These are phyloP conservation scores for Candida lessepsii DNA, from an alignment of 805 yeast species.

Conservation along the genomic window DNA sequence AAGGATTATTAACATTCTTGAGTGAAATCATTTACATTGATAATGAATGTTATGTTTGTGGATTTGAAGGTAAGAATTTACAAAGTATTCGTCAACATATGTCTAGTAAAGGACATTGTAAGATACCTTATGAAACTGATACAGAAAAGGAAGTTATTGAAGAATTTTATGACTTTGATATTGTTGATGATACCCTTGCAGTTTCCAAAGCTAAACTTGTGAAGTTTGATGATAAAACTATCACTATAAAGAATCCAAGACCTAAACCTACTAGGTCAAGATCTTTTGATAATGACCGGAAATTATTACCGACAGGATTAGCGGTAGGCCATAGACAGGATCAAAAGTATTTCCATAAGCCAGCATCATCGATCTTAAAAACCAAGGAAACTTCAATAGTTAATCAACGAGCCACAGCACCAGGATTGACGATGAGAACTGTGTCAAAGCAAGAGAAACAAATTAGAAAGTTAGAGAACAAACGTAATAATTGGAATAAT, in stretches of 20 bases:
- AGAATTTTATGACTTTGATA: slow-evolving; percentile 33
- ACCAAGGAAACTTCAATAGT: slow-evolving; percentile 67
- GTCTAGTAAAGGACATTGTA: slow-evolving; percentile 44
- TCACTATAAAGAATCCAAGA: slow-evolving; percentile 4
- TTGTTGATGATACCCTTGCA: slow-evolving; percentile 1
- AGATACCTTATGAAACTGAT: slow-evolving; percentile 43
- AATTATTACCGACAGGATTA: slow-evolving; percentile 65
- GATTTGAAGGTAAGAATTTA: slow-evolving; percentile 40
- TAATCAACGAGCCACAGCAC: slow-evolving; percentile 58
- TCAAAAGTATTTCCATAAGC: slow-evolving; percentile 70
- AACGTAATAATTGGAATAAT: slow-evolving; percentile 22
- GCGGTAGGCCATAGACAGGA: slow-evolving; percentile 80
- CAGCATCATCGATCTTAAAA: slow-evolving; percentile 22
- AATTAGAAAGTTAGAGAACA: slow-evolving; percentile 22
- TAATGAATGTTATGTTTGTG: slow-evolving; percentile 45
- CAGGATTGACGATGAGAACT: slow-evolving; percentile 31
- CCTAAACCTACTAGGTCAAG: slow-evolving; percentile 15
- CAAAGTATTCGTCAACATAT: slow-evolving; percentile 46
- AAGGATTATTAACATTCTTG: slow-evolving; percentile 38
- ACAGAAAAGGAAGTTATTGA: slow-evolving; percentile 35
- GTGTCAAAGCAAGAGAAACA: slow-evolving; percentile 35
- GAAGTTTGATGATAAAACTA: slow-evolving; percentile 11
- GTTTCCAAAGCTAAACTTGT: neutral
- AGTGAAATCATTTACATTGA: slow-evolving; percentile 39
- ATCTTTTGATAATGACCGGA: slow-evolving; percentile 27